Base-by-base conservation (phyloP, 2,329 filamentous ascomycete species). In the Cucurbitaria berberidis region DNA sequence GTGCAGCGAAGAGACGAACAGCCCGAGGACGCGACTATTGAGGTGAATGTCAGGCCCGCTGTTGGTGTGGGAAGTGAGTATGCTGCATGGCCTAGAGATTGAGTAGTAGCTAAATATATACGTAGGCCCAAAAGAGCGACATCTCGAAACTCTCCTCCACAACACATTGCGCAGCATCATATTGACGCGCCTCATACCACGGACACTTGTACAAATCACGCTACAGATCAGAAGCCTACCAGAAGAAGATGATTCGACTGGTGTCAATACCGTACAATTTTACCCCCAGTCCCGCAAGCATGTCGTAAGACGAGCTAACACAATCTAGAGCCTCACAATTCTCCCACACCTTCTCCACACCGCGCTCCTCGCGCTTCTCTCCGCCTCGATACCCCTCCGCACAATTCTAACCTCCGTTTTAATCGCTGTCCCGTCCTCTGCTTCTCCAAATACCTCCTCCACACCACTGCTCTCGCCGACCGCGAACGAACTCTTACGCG, bases 1-100 rank as follows among this genome's bases (percentile, higher is more conserved):
- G 91, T 93, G 15, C 86, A 87, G 64, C 86, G 93, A 67, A 86
- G 91, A 67, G 93, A 99, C 72, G 91, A 98, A 74, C 86, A 95
- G 62, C 89, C 95, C 7, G 93, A 96, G 75, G 92, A 97, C 78
- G 91, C 93, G 24, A 86, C 89, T 44, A 82, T 99, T 61, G 95
- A 98, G 76, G 90, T 99, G 52, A 87, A 93, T 72, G 85, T 99
- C 60, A 86, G 95, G 73, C 93, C 93, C 43, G 88, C 89, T 30
- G 87, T 89, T 59, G 93, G 93, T 15, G 87, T 95, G 40, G 91
- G 90, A 80, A 89, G 92, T 87, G 74, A 71, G 82, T 67, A 18
- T 15, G 8, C 15, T 26, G 8, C 2, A 26, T 16, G 3, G 2
- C 1, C 11, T 9, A 19, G 18, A 30, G 13, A 40, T 48, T 24